Conservation (phyloP, 331 rosid genomes). For the Spiraea crenata region DNA sequence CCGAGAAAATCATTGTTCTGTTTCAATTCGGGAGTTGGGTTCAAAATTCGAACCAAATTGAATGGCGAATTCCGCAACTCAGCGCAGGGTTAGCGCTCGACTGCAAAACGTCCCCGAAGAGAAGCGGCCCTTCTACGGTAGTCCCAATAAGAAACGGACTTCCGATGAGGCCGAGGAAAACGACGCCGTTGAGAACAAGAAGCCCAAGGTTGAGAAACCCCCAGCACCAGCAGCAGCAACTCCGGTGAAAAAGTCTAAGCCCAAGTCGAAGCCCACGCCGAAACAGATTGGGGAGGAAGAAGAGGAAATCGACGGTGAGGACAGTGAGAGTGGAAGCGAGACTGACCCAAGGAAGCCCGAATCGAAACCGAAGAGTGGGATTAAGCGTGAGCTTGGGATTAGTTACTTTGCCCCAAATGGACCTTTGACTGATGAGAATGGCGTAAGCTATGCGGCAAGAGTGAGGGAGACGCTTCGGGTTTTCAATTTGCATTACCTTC, state of each 20-base stretch:
- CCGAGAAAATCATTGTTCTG: too few species aligned
- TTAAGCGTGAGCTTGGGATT: background rate
- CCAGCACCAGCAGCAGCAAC: too few species aligned
- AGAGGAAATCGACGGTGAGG: background rate
- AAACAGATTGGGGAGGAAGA: background rate
- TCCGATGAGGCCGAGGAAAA: background rate
- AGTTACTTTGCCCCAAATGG: background rate
- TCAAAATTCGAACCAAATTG: too few species aligned
- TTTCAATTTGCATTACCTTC: constrained; percentile 32
- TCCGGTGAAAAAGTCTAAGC: background rate
- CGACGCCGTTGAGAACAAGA: constrained; percentile 13
- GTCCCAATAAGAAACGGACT: constrained; percentile 11
- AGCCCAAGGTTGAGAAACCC: background rate
- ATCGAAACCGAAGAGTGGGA: too few species aligned
- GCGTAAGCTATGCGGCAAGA: constrained; percentile 5
- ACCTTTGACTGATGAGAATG: constrained; percentile 8
- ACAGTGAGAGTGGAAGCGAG: background rate
- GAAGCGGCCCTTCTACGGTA: constrained; percentile 27
- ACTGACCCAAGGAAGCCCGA: too few species aligned
- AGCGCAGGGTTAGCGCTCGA: constrained; percentile 19
- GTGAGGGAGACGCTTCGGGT: constrained; percentile 32
- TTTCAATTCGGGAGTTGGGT: too few species aligned
- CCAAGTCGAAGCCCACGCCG: background rate
- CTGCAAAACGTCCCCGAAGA: constrained; percentile 27
- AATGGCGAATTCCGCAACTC: background rate